Percentiles rank a stretch among this genome's conserved stretches.
Evolutionary conservation across 78 protist species (phyloP).

Genomic region (slime mould (Dictyostelium discoideum)): DNA sequence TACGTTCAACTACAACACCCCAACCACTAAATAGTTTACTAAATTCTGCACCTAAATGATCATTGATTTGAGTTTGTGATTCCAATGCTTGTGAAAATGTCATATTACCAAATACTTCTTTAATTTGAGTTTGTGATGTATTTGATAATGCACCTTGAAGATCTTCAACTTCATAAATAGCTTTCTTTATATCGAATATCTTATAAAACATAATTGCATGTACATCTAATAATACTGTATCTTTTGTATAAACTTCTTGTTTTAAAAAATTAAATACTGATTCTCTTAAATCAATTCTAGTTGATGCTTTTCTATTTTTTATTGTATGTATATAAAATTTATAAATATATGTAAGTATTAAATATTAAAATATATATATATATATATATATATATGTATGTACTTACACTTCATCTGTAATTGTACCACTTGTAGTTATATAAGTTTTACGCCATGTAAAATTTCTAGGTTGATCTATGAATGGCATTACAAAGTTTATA

Average conservation of each 20-base stretch:
- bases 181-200: constrained; percentile 16
- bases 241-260: constrained; percentile 30
- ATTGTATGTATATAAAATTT: neutral
- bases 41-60: neutral
- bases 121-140: constrained; percentile 24
- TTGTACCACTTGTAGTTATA: neutral
- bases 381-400: neutral
- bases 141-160: constrained; percentile 32
- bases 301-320: neutral
- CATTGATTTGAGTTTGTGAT: constrained; percentile 27
- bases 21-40: constrained; percentile 1
- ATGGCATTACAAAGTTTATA: constrained; percentile 13
- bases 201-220: constrained; percentile 25
- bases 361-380: too few relatives aligned
- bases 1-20: constrained; percentile 7
- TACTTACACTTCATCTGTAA: constrained; percentile 2
- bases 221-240: constrained; percentile 21
- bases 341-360: too few relatives aligned
- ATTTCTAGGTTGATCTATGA: constrained; percentile 3
- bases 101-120: constrained; percentile 36
- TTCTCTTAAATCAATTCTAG: constrained; percentile 34
- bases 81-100: constrained; percentile 7
- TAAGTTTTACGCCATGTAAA: constrained; percentile 23
- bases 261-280: constrained; percentile 35
- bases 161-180: constrained; percentile 16